phyloP scores from a whole-genome alignment of 1,284 basidiomycete genomes.

The Microbotryum saponariae region DNA sequence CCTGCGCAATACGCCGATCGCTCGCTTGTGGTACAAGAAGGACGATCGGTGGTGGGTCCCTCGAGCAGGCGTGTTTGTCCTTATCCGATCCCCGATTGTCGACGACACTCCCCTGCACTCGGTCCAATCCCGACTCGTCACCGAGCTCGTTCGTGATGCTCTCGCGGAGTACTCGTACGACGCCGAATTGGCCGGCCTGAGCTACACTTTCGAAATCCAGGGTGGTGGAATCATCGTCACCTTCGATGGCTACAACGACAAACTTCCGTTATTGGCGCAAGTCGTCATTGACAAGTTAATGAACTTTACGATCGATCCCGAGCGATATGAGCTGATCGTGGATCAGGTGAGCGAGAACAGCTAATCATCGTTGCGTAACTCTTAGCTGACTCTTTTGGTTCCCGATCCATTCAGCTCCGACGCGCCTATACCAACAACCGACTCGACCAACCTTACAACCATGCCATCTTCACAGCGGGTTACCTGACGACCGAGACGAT shows the following conservation, averaged over 20 bases:
- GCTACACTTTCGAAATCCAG: constrained; percentile 63
- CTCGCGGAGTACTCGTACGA: constrained; percentile 88
- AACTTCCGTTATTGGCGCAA: constrained; percentile 68
- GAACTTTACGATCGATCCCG: constrained; percentile 58
- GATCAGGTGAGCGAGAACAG: constrained; percentile 56
- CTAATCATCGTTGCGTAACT: too few species aligned
- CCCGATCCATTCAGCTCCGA: constrained; percentile 48
- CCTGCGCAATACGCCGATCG: constrained; percentile 61
- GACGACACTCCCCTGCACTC: constrained; percentile 39
- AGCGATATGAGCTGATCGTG: constrained; percentile 72
- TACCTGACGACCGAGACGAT: constrained; percentile 62
- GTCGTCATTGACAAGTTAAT: constrained; percentile 68
- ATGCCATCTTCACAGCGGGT: constrained; percentile 70
- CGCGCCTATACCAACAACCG: constrained; percentile 79
- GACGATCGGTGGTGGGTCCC: constrained; percentile 94
- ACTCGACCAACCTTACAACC: constrained; percentile 70
- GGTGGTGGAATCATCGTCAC: constrained; percentile 62
- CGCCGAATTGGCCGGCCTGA: constrained; percentile 82
- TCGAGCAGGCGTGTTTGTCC: constrained; percentile 64
- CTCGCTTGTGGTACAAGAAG: constrained; percentile 86
- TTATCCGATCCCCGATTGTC: constrained; percentile 54
- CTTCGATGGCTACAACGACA: constrained; percentile 89
- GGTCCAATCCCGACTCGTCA: constrained; percentile 57
- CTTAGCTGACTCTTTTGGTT: not conserved
- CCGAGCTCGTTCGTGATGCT: constrained; percentile 79